phyloP scores from a whole-genome alignment of 768 basidiomycete genomes.

The Exidia glandulosa region DNA sequence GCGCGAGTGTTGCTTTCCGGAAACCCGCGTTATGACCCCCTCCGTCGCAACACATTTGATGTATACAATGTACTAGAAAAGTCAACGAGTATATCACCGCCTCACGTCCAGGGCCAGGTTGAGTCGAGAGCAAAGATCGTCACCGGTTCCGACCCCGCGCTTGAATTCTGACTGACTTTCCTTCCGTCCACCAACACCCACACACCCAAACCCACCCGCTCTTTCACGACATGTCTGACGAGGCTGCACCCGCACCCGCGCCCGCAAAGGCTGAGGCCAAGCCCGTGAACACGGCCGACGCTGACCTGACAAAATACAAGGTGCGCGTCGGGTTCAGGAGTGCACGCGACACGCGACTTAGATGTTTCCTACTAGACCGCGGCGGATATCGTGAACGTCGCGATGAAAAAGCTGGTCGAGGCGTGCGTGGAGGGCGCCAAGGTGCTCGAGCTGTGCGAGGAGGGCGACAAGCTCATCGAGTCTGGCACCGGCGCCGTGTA shows the following conservation, averaged over 20 bases:
- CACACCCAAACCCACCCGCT: not conserved
- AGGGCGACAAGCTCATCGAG: slow-evolving; percentile 91
- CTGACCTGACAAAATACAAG: slow-evolving; percentile 83
- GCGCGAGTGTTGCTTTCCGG: slow-evolving; percentile 63
- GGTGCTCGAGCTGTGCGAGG: slow-evolving; percentile 78
- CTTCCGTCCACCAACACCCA: not conserved
- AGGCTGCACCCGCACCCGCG: not conserved
- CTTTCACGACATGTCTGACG: not conserved
- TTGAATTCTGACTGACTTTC: not conserved
- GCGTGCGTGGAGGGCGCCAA: slow-evolving; percentile 73
- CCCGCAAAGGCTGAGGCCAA: not conserved
- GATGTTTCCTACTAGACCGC: slow-evolving; percentile 69
- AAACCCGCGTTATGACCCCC: not conserved
- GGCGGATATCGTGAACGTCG: slow-evolving; percentile 78
- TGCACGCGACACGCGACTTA: not conserved
- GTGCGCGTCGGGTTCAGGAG: slow-evolving; percentile 27
- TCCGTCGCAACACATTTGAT: too few relatives aligned
- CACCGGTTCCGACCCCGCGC: not conserved
- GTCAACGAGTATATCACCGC: too few relatives aligned
- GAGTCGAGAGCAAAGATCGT: not conserved
- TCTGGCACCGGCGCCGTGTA: slow-evolving; percentile 74
- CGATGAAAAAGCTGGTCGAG: slow-evolving; percentile 75
- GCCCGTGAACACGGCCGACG: slow-evolving; percentile 35
- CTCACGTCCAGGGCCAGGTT: slow-evolving; percentile 23
- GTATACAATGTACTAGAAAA: too few relatives aligned